Percentiles rank a stretch among this genome's conserved stretches.
Conservation (phyloP, 805 yeast genomes). For the Pichia paraexigua region DNA sequence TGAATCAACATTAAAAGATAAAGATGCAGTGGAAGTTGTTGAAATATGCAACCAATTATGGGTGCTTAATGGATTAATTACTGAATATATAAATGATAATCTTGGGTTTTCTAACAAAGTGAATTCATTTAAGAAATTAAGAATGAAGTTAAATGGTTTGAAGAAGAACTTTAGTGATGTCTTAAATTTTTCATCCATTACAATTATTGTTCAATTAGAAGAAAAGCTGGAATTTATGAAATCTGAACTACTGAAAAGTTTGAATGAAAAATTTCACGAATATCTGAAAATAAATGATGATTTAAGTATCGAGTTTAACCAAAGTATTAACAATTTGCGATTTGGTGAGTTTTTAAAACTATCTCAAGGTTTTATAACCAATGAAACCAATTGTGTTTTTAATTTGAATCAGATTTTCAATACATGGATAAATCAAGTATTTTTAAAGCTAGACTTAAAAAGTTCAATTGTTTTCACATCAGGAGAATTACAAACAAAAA, state of each 20-base stretch:
- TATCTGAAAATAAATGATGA: slow-evolving; percentile 9
- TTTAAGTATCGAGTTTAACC: slow-evolving; percentile 12
- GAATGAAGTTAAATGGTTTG: slow-evolving; percentile 10
- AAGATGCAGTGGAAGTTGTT: slow-evolving; percentile 18
- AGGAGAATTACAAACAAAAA: neutral
- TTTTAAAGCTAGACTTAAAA: neutral
- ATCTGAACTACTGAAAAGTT: slow-evolving; percentile 1
- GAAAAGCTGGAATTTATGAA: slow-evolving; percentile 8
- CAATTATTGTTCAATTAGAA: slow-evolving; percentile 14
- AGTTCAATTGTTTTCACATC: neutral
- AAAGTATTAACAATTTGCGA: neutral
- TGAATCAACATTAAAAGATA: neutral
- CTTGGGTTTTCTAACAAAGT: slow-evolving; percentile 13
- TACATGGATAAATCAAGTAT: neutral
- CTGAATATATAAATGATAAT: slow-evolving; percentile 14
- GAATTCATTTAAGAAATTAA: slow-evolving; percentile 13
- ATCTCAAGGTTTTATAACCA: too few species aligned
- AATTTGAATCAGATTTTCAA: neutral
- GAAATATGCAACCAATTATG: slow-evolving; percentile 27
- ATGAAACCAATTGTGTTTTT: neutral
- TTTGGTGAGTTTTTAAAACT: neutral
- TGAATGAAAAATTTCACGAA: slow-evolving; percentile 6
- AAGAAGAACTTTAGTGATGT: neutral
- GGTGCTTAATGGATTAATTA: slow-evolving; percentile 25
- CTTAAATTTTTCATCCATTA: neutral